Evolutionary conservation across 805 yeast species (phyloP).

Genomic region (Ogataea saltuana): DNA sequence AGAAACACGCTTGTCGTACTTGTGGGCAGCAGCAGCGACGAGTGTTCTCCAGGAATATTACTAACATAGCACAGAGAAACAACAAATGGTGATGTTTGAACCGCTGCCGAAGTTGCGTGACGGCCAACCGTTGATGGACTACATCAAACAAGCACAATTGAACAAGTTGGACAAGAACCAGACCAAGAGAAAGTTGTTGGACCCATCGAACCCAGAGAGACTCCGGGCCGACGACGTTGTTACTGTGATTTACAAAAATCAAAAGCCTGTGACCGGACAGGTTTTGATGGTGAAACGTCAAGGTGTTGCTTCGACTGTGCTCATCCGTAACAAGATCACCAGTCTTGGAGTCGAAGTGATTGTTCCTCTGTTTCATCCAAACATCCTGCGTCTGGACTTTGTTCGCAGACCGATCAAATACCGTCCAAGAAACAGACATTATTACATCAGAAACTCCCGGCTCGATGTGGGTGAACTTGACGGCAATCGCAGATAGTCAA

Average conservation of each 20-base stretch:
- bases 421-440: slow-evolving; percentile 81
- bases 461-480: slow-evolving; percentile 76
- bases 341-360: slow-evolving; percentile 85
- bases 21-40: neutral
- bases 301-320: slow-evolving; percentile 70
- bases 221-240: slow-evolving; percentile 82
- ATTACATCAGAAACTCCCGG: slow-evolving; percentile 80
- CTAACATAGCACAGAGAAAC: slow-evolving; percentile 11
- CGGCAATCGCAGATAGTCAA: slow-evolving; percentile 26
- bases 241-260: slow-evolving; percentile 65
- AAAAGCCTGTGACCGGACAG: slow-evolving; percentile 74
- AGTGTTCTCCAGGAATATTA: neutral
- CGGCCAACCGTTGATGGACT: slow-evolving; percentile 47
- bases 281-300: slow-evolving; percentile 74
- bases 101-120: slow-evolving; percentile 51
- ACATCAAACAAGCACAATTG: slow-evolving; percentile 52
- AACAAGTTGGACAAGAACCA: slow-evolving; percentile 71
- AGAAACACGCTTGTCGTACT: neutral
- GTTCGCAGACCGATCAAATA: slow-evolving; percentile 72
- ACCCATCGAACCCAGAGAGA: slow-evolving; percentile 45
- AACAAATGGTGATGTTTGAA: slow-evolving; percentile 42
- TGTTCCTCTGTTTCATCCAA: slow-evolving; percentile 79
- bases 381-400: slow-evolving; percentile 73
- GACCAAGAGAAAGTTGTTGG: slow-evolving; percentile 57
- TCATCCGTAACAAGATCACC: slow-evolving; percentile 78